Evolutionary conservation across 1,284 basidiomycete species (phyloP).

Genomic region (Dichomitus squalens): DNA sequence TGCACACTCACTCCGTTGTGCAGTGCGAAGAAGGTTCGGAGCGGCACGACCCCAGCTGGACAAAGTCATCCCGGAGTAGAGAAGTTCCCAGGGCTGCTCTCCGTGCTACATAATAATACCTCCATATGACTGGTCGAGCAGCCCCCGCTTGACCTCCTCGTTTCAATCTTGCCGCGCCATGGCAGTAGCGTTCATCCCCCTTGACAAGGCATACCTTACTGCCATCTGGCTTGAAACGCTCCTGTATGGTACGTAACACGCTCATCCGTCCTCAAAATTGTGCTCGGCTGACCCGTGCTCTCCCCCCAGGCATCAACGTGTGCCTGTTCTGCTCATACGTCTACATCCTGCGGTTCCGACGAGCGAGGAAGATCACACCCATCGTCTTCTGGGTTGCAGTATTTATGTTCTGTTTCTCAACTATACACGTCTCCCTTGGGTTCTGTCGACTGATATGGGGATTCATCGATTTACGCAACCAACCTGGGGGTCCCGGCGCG

Average conservation of each 20-base stretch:
- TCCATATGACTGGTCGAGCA: background rate
- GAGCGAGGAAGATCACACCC: conserved; percentile 34
- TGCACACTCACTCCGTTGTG: background rate
- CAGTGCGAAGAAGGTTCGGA: background rate
- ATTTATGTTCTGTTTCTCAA: conserved; percentile 40
- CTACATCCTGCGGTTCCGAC: conserved; percentile 35
- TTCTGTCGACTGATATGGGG: conserved; percentile 41
- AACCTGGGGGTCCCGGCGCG: conserved; percentile 37
- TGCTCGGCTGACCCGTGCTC: background rate
- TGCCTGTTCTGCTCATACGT: conserved; percentile 38
- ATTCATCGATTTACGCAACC: conserved; percentile 38
- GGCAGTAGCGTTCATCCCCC: conserved; percentile 29
- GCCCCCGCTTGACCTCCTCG: background rate
- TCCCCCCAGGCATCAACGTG: conserved; percentile 37
- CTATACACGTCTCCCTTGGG: conserved; percentile 40
- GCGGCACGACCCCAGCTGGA: too few species aligned
- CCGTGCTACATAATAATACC: background rate
- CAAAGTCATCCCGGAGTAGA: too few species aligned
- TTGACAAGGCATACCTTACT: conserved; percentile 39
- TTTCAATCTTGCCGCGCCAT: conserved; percentile 12
- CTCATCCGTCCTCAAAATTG: background rate
- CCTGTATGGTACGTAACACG: conserved; percentile 34
- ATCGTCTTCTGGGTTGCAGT: conserved; percentile 36
- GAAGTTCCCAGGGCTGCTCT: too few species aligned
- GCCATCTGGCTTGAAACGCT: conserved; percentile 42